These are phyloP conservation scores for Venturiaceae sp. DNA, from an alignment of 2,329 filamentous ascomycete species.

Conservation along the genomic window DNA sequence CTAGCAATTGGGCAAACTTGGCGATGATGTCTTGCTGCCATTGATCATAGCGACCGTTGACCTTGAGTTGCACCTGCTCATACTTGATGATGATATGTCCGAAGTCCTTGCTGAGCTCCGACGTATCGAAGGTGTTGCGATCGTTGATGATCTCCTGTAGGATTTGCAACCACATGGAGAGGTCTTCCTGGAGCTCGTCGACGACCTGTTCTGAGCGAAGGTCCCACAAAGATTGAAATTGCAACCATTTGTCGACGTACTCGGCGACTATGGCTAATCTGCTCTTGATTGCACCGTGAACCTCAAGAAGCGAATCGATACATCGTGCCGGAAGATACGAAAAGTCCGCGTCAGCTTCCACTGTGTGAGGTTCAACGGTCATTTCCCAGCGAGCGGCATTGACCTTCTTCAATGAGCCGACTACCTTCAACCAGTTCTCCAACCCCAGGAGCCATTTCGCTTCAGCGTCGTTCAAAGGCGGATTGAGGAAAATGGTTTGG, in stretches of 20 bases:
- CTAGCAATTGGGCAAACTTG: constrained; percentile 85
- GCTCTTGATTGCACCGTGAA: constrained; percentile 74
- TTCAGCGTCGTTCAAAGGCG: constrained; percentile 81
- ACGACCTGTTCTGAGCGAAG: constrained; percentile 93
- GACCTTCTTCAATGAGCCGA: constrained; percentile 88
- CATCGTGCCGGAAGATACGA: constrained; percentile 77
- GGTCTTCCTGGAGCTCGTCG: constrained; percentile 79
- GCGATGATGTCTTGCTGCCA: constrained; percentile 97
- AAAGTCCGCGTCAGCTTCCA: constrained; percentile 59
- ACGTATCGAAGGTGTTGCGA: constrained; percentile 92
- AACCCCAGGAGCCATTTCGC: constrained; percentile 91
- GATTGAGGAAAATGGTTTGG: constrained; percentile 93
- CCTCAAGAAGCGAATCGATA: constrained; percentile 65
- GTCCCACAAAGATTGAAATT: constrained; percentile 98
- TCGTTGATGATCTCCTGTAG: constrained; percentile 97
- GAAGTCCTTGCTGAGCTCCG: constrained; percentile 85
- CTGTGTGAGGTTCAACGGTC: constrained; percentile 54
- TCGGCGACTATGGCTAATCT: constrained; percentile 69
- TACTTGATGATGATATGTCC: constrained; percentile 95
- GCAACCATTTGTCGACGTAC: constrained; percentile 96
- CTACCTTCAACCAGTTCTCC: constrained; percentile 84
- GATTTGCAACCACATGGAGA: constrained; percentile 86
- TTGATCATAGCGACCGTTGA: constrained; percentile 98
- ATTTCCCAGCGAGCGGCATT: constrained; percentile 95
- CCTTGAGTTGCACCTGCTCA: constrained; percentile 95